A percentile compares a stretch with the other conserved stretches of the same genome.
Evolutionary conservation across 108 stramenopile species (phyloP).

Genomic region (Cyclostephanos tholiformis): DNA sequence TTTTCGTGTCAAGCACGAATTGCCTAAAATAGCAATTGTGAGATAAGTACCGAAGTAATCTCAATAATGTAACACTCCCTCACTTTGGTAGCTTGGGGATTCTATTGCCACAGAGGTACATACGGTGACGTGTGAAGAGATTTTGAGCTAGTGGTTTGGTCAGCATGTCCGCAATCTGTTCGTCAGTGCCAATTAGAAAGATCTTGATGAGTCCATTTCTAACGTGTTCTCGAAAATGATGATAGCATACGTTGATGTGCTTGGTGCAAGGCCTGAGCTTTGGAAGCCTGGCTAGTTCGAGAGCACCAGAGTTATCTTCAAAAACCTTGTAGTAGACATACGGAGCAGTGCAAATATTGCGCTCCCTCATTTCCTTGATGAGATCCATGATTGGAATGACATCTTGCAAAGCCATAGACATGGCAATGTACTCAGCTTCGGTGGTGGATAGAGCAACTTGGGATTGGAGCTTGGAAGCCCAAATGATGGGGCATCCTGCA

Average conservation of each 20-base stretch:
- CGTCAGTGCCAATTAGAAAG: conserved; percentile 19
- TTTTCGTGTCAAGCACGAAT: no score
- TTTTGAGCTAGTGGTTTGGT: conserved; percentile 27
- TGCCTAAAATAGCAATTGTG: no score
- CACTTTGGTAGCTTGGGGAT: no score
- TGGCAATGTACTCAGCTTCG: conserved; percentile 37
- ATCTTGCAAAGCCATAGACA: conserved; percentile 4
- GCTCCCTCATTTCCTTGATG: conserved; percentile 20
- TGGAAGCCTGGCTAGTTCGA: conserved; percentile 19
- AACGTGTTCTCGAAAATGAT: conserved; percentile 44
- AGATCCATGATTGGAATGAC: conserved; percentile 16
- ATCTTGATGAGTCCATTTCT: conserved; percentile 35
- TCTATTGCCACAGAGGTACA: neutral
- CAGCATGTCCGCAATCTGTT: conserved; percentile 19
- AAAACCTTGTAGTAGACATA: conserved; percentile 35
- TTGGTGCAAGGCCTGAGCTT: conserved; percentile 35
- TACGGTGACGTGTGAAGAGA: conserved; percentile 4
- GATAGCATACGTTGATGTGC: conserved; percentile 26
- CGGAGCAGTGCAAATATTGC: conserved; percentile 11
- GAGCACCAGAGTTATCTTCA: conserved; percentile 43
- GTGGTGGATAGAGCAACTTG: neutral
- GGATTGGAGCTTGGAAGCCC: no score
- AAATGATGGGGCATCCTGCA: conserved; percentile 24
- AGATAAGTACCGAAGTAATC: no score
- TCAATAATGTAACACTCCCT: no score